Percentiles rank a stretch among this genome's conserved stretches.
phyloP scores from a whole-genome alignment of 345 rosid species.

The Eucalyptus grandis region DNA sequence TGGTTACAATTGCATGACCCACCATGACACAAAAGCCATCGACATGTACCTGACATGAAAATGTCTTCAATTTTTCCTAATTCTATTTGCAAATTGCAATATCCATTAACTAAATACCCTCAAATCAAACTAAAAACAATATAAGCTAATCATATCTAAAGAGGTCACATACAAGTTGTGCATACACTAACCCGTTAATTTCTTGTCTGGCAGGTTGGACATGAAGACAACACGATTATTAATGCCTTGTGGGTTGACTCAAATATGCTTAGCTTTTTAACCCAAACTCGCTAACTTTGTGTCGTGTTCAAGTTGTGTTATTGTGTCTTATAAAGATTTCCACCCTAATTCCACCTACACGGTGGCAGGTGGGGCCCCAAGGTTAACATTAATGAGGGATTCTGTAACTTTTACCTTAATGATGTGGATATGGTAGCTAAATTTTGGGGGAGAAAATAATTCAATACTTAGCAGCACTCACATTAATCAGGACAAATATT shows the following conservation, averaged over 20 bases:
- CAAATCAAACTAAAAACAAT: neutral
- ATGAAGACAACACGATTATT: neutral
- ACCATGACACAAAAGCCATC: neutral
- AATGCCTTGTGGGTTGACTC: neutral
- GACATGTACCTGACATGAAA: neutral
- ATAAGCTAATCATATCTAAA: neutral
- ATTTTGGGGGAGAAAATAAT: neutral
- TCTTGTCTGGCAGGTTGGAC: neutral
- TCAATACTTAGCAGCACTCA: neutral
- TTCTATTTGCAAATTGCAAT: neutral
- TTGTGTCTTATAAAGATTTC: neutral
- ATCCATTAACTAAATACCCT: neutral
- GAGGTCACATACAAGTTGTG: neutral
- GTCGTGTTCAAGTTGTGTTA: neutral
- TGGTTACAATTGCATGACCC: neutral
- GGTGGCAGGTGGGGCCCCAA: rapidly evolving
- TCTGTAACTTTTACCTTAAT: neutral
- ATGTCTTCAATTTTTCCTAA: neutral
- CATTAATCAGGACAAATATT: neutral
- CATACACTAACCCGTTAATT: neutral
- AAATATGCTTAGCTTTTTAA: neutral
- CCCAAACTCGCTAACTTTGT: rapidly evolving
- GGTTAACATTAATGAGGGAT: neutral
- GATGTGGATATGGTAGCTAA: neutral
- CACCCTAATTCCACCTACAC: neutral